These are phyloP conservation scores for Asterochloris erici DNA, from an alignment of 139 green algal species.

Conservation along the genomic window DNA sequence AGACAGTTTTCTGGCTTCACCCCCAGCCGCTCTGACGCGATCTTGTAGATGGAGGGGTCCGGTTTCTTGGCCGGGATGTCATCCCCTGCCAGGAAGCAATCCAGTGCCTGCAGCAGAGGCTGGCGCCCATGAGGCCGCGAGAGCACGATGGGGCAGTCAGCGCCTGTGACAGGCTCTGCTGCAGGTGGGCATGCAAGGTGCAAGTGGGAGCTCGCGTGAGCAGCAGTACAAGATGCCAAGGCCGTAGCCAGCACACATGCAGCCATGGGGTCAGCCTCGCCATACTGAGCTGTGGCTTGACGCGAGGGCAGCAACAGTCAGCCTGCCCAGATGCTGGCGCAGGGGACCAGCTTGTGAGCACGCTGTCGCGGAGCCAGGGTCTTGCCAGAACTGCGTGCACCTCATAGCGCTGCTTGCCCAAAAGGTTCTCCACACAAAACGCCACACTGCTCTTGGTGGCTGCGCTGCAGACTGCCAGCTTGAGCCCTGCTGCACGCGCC, in stretches of 20 bases:
- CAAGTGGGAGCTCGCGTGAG: background rate
- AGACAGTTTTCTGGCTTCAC: slow-evolving; percentile 76
- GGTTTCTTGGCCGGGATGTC: slow-evolving; percentile 75
- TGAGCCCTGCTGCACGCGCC: slow-evolving; percentile 52
- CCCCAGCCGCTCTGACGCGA: slow-evolving; percentile 78
- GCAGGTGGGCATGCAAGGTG: no score
- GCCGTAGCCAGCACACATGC: background rate
- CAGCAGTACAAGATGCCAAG: background rate
- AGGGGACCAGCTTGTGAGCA: background rate
- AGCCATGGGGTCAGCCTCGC: no score
- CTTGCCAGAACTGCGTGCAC: background rate
- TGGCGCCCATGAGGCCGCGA: no score
- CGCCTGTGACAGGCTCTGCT: no score
- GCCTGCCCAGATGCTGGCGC: no score
- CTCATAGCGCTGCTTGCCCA: slow-evolving; percentile 75
- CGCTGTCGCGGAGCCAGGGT: background rate
- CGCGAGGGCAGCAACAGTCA: no score
- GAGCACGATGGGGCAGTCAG: no score
- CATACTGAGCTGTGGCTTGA: background rate
- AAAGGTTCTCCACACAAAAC: slow-evolving; percentile 68
- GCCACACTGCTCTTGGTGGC: slow-evolving; percentile 84
- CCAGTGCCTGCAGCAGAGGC: slow-evolving; percentile 39
- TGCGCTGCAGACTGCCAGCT: slow-evolving; percentile 84
- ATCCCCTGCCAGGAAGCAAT: slow-evolving; percentile 84
- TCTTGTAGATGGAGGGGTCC: slow-evolving; percentile 76